Base-by-base conservation (phyloP, 768 basidiomycete species). In the Mycena kentingensis region DNA sequence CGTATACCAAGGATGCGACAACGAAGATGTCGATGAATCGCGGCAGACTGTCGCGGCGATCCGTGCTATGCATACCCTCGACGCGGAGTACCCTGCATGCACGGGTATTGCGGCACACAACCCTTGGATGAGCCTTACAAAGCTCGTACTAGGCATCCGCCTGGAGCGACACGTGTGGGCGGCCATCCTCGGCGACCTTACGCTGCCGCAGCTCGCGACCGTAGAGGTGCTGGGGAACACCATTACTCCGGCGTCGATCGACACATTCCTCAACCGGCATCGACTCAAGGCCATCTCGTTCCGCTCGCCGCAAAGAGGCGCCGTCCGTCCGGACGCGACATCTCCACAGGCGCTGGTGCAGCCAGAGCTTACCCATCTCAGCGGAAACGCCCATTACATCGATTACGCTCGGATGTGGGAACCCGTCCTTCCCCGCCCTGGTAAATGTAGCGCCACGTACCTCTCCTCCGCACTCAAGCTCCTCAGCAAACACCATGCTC, bases 221-320 rank as follows among this genome's bases (percentile, higher is more conserved):
- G 50, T 56, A 4, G 49, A 49, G 12, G 25, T 56, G 16, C 46
- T 43, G 47, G 49, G 49, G 16, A 34, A 51, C 26, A 29, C 55
- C 6, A 56, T 56, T 29, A 34, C 36, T 31, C 46, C 46, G n/a
- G 50, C 36, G 4, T 42, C 50, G 25, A 42, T 44, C 18, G 24
- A 43, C 31, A 32, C 29, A 13, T 56, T 56, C 38, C 39, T 51
- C 45, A 56, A 47, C 29, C 49, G 55, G 16, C 55, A 56, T 18
- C 13, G 13, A 11, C 37, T 13, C 13, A 38, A 13, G 37, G 13
- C 19, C 13, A 38, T n/a, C n/a, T n/a, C n/a, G n/a, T n/a, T n/a
- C n/a, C n/a, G n/a, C n/a, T n/a, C n/a, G n/a, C n/a, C n/a, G 37
- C 13, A 19, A 38, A 8, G 6, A 15, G 11, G 37, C 19, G 11